Conservation (phyloP, 495 filamentous ascomycete species). For the Tuber indicum region DNA sequence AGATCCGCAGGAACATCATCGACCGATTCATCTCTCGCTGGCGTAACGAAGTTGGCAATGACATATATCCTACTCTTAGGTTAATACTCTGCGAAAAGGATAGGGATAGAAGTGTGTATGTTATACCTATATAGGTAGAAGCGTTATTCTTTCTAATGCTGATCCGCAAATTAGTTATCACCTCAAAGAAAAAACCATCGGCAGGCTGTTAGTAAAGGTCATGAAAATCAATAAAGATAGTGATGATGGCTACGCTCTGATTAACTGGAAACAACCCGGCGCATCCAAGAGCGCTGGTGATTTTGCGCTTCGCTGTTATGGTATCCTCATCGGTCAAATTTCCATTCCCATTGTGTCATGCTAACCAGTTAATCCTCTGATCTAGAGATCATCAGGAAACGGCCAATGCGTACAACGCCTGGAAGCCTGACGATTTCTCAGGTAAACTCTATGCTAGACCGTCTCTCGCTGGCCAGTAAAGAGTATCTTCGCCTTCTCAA, state of each 20-base stretch:
- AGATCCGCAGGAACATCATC: slow-evolving; percentile 77
- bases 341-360: neutral
- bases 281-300: slow-evolving; percentile 68
- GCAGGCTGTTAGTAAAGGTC: slow-evolving; percentile 76
- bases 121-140: neutral
- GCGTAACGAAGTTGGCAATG: slow-evolving; percentile 78
- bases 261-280: slow-evolving; percentile 92
- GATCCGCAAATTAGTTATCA: slow-evolving; percentile 54
- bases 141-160: neutral
- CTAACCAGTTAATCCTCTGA: slow-evolving; percentile 9
- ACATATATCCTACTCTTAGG: slow-evolving; percentile 89
- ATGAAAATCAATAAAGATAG: slow-evolving; percentile 90
- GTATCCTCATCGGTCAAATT: slow-evolving; percentile 11
- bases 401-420: slow-evolving; percentile 64
- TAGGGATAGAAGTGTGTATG: slow-evolving; percentile 70
- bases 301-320: slow-evolving; percentile 77
- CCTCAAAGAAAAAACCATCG: slow-evolving; percentile 86
- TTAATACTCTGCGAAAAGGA: slow-evolving; percentile 73
- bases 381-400: slow-evolving; percentile 70
- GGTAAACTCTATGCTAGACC: slow-evolving; percentile 81
- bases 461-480: slow-evolving; percentile 63
- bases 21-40: slow-evolving; percentile 83
- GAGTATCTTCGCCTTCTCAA: slow-evolving; percentile 47
- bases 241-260: slow-evolving; percentile 73
- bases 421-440: slow-evolving; percentile 79